Evolutionary conservation across 176 grass and related monocot genomes (phyloP), one percentile per base, ranked within the genome.

Genomic region (Zoysia japonica): DNA sequence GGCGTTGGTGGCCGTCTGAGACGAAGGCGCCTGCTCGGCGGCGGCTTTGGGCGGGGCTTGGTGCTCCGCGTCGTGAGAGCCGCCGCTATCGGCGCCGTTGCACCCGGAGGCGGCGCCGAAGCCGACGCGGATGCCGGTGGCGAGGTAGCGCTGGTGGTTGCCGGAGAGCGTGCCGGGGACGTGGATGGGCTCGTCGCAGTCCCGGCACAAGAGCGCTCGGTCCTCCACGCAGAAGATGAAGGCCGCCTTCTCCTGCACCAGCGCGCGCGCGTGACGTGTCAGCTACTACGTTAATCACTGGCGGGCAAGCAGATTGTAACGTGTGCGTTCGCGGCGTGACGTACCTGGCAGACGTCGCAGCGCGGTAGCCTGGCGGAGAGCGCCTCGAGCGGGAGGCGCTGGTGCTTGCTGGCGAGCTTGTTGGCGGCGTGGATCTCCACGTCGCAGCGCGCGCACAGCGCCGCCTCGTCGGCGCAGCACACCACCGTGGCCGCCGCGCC

Each of bases 141-240:
- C 90, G 1, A 99, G 90, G 85, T 99, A 94, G 20, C 96, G 92
- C 72, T 93, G 96, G 90, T 99, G 96, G n/a, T 94, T 82, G 6
- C 96, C 96, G 42, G 92, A 86, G n/a, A 99, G 90, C 51, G 92
- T 93, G 17, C 92, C 90, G 2, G 92, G 78, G 3, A 99, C 90
- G 47, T 99, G 96, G 71, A 96, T 96, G 50, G 92, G 86, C 84
- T 93, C 96, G 82, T 99, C 96, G 71, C 96, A 99, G 69, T 99
- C 96, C 14, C 90, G 78, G 90, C 96, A 99, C 84, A 99, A 96
- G 39, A 99, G 96, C 64, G 96, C 96, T 71, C 96, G 67, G 82
- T 99, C 96, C 75, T 99, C 92, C 41, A 99, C 92, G 74, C 96
- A 99, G 90, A 99, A 99, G 71, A 99, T 99, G 67, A 99, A 96